phyloP scores from a whole-genome alignment of 805 yeast genomes.

The Yarrowia deformans region DNA sequence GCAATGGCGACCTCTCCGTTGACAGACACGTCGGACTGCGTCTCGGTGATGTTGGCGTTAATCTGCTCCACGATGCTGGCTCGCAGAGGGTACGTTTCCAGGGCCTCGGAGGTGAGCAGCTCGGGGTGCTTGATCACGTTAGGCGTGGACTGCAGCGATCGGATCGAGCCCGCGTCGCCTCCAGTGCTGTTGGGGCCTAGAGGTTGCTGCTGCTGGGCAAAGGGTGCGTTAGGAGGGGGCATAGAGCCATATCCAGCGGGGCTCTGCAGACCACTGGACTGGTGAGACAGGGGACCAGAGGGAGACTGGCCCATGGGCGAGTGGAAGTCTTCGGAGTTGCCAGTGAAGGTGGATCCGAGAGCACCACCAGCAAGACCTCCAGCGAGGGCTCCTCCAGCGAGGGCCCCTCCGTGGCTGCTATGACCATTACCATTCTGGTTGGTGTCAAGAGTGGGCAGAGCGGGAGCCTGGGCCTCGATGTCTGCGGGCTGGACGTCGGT shows the following conservation, averaged over 20 bases:
- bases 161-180: conserved; percentile 45
- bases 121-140: conserved; percentile 45
- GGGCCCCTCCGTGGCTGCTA: not conserved
- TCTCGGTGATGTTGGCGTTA: conserved; percentile 76
- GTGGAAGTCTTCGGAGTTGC: conserved; percentile 33
- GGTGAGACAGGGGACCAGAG: conserved; percentile 10
- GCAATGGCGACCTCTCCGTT: conserved; percentile 89
- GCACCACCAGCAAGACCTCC: conserved; percentile 24
- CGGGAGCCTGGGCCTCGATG: conserved; percentile 30
- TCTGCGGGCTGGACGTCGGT: conserved; percentile 46
- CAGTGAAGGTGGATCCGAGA: conserved; percentile 19
- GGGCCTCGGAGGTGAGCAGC: conserved; percentile 43
- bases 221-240: conserved; percentile 40
- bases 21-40: conserved; percentile 66
- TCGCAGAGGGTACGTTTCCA: conserved; percentile 59
- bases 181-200: conserved; percentile 26
- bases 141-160: conserved; percentile 43
- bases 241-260: conserved; percentile 18
- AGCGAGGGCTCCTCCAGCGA: conserved; percentile 17
- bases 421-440: conserved; percentile 19
- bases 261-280: conserved; percentile 5
- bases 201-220: conserved; percentile 37
- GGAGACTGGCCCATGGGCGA: conserved; percentile 31
- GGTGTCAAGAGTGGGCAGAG: conserved; percentile 21
- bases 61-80: conserved; percentile 81